Base-by-base conservation (phyloP, 1,284 basidiomycete species). In the Ceratobasidium sp. region DNA sequence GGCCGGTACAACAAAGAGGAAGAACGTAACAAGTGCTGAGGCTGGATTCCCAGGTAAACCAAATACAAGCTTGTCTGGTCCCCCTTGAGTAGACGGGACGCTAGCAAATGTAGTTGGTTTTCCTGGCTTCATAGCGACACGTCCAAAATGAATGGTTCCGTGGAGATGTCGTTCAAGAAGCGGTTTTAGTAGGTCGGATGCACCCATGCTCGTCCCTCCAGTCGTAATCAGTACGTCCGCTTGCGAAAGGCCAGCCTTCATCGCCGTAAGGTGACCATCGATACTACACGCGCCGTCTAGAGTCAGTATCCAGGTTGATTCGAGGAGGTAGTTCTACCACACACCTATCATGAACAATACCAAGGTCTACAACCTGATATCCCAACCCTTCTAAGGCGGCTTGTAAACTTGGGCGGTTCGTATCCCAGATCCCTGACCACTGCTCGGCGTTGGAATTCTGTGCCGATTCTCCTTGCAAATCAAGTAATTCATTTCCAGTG, bases 41-140 rank as follows among this genome's bases (percentile, higher is more conserved):
- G 95, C 95, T 0, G 95, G 95, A 80, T 96, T 96, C 0, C 95
- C 95, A 0, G 95, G 95, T 0, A 97, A 86, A 0, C 93, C 94
- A 79, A 97, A 96, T 3, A 95, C 79, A 4, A 90, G 88, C 77
- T 90, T 91, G 45, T 79, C 77, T n/a, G 76, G 77, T 8, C 27
- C 79, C 9, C 81, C 59, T 41, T 77, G 74, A 77, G 48, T 6
- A 69, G 79, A 75, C 0, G 90, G 91, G 29, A 95, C 84, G 1
- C 89, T 93, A 0, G 94, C 95, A 79, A 96, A 96, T 1, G 94
- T 94, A 2, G 94, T 96, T 1, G 93, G 93, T 81, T 95, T 94
- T 15, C 93, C 90, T 1, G 85, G 85, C 77, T 86, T 86, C 83
- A 86, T 85, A 1, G 84, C 83, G 15, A 86, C 84, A 0, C 85